Base-by-base conservation (phyloP, 2,329 filamentous ascomycete species). In the Epichloe uncinata region DNA sequence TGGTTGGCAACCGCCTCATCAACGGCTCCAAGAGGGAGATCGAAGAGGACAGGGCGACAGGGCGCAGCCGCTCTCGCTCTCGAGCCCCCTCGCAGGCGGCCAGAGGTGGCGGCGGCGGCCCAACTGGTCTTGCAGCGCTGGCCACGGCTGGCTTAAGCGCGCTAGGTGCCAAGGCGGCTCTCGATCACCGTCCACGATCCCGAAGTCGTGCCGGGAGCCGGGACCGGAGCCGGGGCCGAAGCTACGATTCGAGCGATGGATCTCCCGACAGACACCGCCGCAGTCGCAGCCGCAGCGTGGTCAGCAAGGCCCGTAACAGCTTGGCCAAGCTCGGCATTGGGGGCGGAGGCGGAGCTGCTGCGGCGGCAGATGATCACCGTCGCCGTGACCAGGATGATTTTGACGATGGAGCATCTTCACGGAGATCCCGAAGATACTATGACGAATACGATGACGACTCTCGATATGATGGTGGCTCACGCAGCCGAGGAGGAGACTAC, bases 1-100 rank as follows among this genome's bases (percentile, higher is more conserved):
- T 96, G 43, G 80, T 91, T 34, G 85, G 87, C 42, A 95, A 89
- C 67, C 84, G 87, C 49, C 71, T 95, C 53, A 79, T 95, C 63
- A 90, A 95, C 61, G 90, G 90, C 18, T 80, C 85, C 45, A 77
- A 74, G 69, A 79, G 73, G 65, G 79, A 77, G 61, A 84, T 80
- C 63, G 81, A 74, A 60, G 79, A 74, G 70, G 82, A 77, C 65
- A 69, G 67, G 53, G 66, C 65, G 43, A 79, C 74, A 0, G 78
- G 79, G 15, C 75, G 83, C 44, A 87, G 84, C 55, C 80, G 81
- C 43, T 87, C 85, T 30, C 77, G 83, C 46, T 87, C 84, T 3
- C 74, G 78, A 18, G 74, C 77, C 50, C 78, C 80, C 47, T 84
- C 81, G 45, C 65, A 69, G 50, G 73, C 72, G 42, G 60, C 63